Base-by-base conservation (phyloP, 2,329 filamentous ascomycete genomes). In the Acarospora socialis region DNA sequence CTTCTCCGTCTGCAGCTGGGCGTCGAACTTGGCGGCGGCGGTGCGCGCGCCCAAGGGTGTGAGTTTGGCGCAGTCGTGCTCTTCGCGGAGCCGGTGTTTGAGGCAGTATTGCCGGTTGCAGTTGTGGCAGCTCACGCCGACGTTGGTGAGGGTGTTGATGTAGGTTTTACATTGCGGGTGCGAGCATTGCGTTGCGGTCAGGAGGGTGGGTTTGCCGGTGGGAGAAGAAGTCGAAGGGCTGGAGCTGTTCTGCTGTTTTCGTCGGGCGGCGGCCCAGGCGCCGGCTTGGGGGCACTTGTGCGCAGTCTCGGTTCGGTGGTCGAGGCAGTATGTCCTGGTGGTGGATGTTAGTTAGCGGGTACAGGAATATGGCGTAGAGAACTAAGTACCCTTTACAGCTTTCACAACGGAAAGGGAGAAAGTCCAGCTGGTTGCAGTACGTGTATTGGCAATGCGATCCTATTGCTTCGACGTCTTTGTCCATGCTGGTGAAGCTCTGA, bases 381-480 rank as follows among this genome's bases (percentile, higher is more conserved):
- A 65, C 59, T n/a, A n/a, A n/a, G n/a, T n/a, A n/a, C n/a, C 66
- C 65, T 48, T 61, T 70, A 60, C 90, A 98, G 45, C 81, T 90
- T 53, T 92, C 81, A 61, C 90, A 98, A 50, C 75, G 70, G 57
- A 95, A 95, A 3, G 90, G 90, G 4, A 98, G 73, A 56, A 98
- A 95, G 59, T 95, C 90, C 38, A 95, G 80, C 52, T 90, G 81
- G 53, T 86, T 79, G 66, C 90, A 98, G 65, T 83, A 92, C 43
- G 78, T 65, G 58, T 81, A 77, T 55, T 94, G 75, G 68, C 90
- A 98, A 63, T 94, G 86, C 40, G 73, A 73, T 56, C 90, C 90
- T 46, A 95, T 78, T 15, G 86, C 70, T 47, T 81, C 77, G 28
- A 86, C 77, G 57, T 94, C 86, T 48, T 73, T 69, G 49, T 78